These are phyloP conservation scores for Nitzschia inconspicua DNA, from an alignment of 108 stramenopile genomes.

Conservation along the genomic window DNA sequence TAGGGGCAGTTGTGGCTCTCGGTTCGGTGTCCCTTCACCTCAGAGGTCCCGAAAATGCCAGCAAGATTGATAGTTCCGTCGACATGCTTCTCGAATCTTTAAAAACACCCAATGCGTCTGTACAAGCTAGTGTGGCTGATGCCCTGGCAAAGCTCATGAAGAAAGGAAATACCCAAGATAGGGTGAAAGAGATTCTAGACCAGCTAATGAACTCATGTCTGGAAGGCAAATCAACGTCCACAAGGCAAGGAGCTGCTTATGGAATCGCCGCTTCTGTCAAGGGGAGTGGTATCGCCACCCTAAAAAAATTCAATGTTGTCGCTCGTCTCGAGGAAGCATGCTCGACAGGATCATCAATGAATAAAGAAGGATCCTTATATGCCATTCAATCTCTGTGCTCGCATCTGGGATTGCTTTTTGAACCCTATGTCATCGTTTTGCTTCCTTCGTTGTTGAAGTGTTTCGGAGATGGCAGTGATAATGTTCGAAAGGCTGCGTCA, in stretches of 20 bases:
- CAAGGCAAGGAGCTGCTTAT: slow-evolving; percentile 90
- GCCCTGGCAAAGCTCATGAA: slow-evolving; percentile 83
- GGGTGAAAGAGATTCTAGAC: slow-evolving; percentile 63
- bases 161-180: slow-evolving; percentile 73
- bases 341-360: slow-evolving; percentile 45
- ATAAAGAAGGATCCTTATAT: slow-evolving; percentile 95
- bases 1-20: slow-evolving; percentile 84
- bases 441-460: slow-evolving; percentile 92
- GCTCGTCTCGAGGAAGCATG: slow-evolving; percentile 85
- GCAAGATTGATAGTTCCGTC: slow-evolving; percentile 75
- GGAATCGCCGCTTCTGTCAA: slow-evolving; percentile 97
- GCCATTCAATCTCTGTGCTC: slow-evolving; percentile 91
- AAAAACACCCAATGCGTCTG: slow-evolving; percentile 82
- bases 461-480: slow-evolving; percentile 91
- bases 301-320: slow-evolving; percentile 94
- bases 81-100: slow-evolving; percentile 79
- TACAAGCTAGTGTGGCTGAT: slow-evolving; percentile 81
- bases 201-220: slow-evolving; percentile 64
- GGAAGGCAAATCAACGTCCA: slow-evolving; percentile 55
- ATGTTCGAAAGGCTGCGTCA: slow-evolving; percentile 91
- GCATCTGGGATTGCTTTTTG: slow-evolving; percentile 93
- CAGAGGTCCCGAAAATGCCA: slow-evolving; percentile 65
- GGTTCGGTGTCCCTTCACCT: slow-evolving; percentile 86
- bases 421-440: slow-evolving; percentile 98
- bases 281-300: slow-evolving; percentile 93